phyloP scores from a whole-genome alignment of 2,329 filamentous ascomycete species.

The Xylariales sp. region DNA sequence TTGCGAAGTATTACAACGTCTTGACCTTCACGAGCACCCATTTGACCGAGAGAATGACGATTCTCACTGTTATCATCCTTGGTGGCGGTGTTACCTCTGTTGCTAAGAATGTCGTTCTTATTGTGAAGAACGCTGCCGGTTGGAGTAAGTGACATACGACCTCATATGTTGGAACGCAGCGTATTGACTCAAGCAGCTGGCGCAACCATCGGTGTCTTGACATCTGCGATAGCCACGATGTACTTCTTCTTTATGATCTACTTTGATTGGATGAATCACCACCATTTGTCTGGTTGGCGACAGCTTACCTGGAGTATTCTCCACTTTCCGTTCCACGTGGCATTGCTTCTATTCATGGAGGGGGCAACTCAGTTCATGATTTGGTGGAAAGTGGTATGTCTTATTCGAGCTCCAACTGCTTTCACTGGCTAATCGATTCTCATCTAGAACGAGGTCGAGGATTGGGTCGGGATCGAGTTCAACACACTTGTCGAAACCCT shows the following conservation, averaged over 20 bases:
- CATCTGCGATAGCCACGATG: constrained; percentile 30
- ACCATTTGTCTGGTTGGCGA: constrained; percentile 47
- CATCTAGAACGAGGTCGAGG: constrained; percentile 8
- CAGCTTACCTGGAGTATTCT: constrained; percentile 52
- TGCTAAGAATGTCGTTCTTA: constrained; percentile 40
- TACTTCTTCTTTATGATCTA: constrained; percentile 40
- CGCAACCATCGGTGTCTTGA: constrained; percentile 33
- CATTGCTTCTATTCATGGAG: constrained; percentile 57
- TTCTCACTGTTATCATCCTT: constrained; percentile 62
- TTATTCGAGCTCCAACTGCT: too few relatives aligned
- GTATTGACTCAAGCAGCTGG: constrained; percentile 19
- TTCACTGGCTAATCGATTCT: not conserved
- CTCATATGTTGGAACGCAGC: too few relatives aligned
- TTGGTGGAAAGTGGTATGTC: constrained; percentile 30
- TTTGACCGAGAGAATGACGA: constrained; percentile 57
- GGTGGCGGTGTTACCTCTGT: constrained; percentile 59
- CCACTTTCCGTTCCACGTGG: constrained; percentile 60
- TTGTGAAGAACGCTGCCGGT: constrained; percentile 32
- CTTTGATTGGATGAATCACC: constrained; percentile 59
- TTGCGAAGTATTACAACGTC: constrained; percentile 49
- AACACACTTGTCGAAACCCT: constrained; percentile 3
- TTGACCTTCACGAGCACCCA: constrained; percentile 59
- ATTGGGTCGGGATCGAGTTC: constrained; percentile 22
- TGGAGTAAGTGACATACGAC: constrained; percentile 32
- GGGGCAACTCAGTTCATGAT: constrained; percentile 52